Base-by-base conservation (phyloP, 768 basidiomycete genomes). In the Tulasnella sp. region DNA sequence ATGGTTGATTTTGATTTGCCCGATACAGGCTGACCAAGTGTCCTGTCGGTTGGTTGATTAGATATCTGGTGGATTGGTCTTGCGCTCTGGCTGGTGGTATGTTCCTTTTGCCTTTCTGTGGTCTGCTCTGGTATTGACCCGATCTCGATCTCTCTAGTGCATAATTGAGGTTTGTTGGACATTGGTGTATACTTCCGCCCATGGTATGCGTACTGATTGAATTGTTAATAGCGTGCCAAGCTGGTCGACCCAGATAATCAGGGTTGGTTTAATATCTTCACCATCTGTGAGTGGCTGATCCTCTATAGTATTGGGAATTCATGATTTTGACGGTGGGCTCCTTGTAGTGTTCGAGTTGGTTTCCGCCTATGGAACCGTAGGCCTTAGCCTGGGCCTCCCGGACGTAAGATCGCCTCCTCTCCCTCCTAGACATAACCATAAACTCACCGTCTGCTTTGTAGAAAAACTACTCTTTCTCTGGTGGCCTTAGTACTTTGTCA, bases 31-130 rank as follows among this genome's bases (percentile, higher is more conserved):
- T 72, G 9, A 58, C 31, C 15, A 31, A 25, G 15, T 31, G 36
- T 22, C 38, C 12, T 29, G 25, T 34, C 22, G 25, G 9, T 64
- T 11, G 11, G 25, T 64, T 64, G 58, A 19, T 34, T 6, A 95
- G 96, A 97, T 83, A 94, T 98, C 88, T 97, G 96, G 97, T 97
- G 95, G 95, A 83, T 99, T 29, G 92, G 85, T 0, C 82, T 94
- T 15, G 94, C 93, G 0, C 83, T 98, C 15, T 95, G 96, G 83
- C 82, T 97, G 1, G 86, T 98, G 52, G 75, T 76, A 67, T 7
- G 34, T 34, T 17, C 7, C 15, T 68, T 22, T 39, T 34, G 67
- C 31, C 25, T 8, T 39, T 31, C 1, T 14, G 14, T 34, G 5
- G 5, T 39, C 39, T 2, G 34, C 31, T 12, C 31, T 37, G n/a